phyloP scores from a whole-genome alignment of 2,329 filamentous ascomycete genomes.

The Nemania serpens region DNA sequence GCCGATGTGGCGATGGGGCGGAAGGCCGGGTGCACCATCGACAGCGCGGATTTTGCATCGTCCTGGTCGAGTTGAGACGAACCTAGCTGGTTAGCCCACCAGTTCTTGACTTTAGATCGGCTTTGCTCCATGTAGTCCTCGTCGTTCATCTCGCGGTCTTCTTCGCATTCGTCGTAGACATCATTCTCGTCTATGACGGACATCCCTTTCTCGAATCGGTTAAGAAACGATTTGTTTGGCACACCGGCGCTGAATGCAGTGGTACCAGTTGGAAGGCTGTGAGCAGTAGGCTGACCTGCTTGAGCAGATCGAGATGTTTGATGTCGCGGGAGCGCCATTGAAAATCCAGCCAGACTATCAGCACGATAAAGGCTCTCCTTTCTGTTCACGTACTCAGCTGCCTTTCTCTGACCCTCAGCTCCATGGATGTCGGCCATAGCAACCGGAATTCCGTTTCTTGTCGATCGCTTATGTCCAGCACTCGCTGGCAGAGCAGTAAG shows the following conservation, averaged over 20 bases:
- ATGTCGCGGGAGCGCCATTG: constrained; percentile 11
- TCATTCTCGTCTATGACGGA: no score
- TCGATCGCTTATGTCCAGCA: constrained; percentile 24
- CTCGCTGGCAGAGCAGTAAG: constrained; percentile 19
- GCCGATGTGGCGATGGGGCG: constrained; percentile 31
- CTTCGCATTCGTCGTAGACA: constrained; percentile 21
- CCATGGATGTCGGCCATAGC: constrained; percentile 30
- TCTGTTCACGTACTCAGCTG: constrained; percentile 21
- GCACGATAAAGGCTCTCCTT: constrained; percentile 35
- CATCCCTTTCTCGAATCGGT: constrained; percentile 25
- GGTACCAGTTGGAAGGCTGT: constrained; percentile 1
- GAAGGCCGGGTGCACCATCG: constrained; percentile 36
- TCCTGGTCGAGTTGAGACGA: constrained; percentile 12
- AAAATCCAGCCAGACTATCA: constrained; percentile 33
- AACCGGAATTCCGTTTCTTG: constrained; percentile 36
- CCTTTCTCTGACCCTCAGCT: constrained; percentile 29
- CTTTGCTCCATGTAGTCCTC: constrained; percentile 26
- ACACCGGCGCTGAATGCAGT: constrained; percentile 18
- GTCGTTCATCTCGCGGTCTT: constrained; percentile 23
- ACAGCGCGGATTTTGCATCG: constrained; percentile 30
- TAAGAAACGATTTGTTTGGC: constrained; percentile 24
- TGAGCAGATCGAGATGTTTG: no score
- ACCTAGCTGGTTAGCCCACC: constrained; percentile 30
- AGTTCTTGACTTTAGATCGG: constrained; percentile 31
- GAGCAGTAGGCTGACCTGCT: background rate